These are phyloP conservation scores for Penicillium hesseltinei DNA, from an alignment of 2,329 filamentous ascomycete species.

Conservation along the genomic window DNA sequence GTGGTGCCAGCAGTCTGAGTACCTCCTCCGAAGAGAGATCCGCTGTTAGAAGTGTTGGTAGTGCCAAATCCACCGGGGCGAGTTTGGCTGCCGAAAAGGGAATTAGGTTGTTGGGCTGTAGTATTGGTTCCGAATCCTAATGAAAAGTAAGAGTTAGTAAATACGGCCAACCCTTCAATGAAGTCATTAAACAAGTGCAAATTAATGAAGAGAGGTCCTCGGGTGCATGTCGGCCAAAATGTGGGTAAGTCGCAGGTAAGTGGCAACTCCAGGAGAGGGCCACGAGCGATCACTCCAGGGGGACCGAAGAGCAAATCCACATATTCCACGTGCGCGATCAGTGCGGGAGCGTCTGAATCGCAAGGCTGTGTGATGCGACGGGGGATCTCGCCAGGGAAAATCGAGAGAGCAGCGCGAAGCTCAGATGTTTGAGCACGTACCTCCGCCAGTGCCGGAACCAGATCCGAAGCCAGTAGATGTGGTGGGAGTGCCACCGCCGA, in stretches of 20 bases:
- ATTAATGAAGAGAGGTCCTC: not conserved
- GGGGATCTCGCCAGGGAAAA: constrained; percentile 15
- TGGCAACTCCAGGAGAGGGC: not conserved
- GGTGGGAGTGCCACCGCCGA: constrained; percentile 31
- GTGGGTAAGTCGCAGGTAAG: not conserved
- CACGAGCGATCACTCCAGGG: not conserved
- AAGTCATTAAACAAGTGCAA: not conserved
- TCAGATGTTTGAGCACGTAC: constrained; percentile 36
- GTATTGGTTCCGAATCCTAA: constrained; percentile 39
- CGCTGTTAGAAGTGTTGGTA: constrained; percentile 28
- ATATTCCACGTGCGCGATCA: not conserved
- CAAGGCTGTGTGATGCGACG: constrained; percentile 7
- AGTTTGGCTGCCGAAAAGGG: constrained; percentile 38
- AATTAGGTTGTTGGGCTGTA: constrained; percentile 30
- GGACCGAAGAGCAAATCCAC: not conserved
- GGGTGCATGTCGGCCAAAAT: constrained; percentile 1
- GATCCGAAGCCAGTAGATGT: constrained; percentile 39
- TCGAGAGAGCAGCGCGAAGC: constrained; percentile 22
- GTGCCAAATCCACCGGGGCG: constrained; percentile 34
- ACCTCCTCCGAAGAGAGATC: constrained; percentile 36
- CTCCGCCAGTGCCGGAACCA: constrained; percentile 35
- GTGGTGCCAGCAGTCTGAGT: constrained; percentile 23
- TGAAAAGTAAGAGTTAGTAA: constrained; percentile 19
- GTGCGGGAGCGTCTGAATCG: not conserved
- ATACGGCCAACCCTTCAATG: constrained; percentile 2